phyloP scores from a whole-genome alignment of 2,329 filamentous ascomycete species.

The Pezicula rhizophila region DNA sequence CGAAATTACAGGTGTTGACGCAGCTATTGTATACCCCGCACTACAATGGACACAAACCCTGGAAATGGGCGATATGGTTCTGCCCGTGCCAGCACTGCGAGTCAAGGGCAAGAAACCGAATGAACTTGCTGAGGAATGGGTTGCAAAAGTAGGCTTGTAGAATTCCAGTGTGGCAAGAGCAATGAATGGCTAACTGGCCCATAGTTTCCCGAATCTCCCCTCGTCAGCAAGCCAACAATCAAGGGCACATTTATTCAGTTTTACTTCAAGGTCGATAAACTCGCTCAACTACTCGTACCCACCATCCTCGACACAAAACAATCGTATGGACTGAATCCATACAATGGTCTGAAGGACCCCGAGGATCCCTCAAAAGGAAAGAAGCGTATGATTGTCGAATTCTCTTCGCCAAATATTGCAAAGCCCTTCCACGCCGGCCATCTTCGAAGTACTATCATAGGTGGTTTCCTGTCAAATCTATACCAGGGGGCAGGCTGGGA shows the following conservation, averaged over 20 bases:
- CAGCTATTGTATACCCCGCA: constrained; percentile 65
- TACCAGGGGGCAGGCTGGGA: constrained; percentile 66
- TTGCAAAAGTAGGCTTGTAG: constrained; percentile 43
- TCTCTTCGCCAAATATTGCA: constrained; percentile 80
- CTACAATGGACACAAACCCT: constrained; percentile 73
- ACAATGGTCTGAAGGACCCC: constrained; percentile 55
- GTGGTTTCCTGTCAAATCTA: constrained; percentile 64
- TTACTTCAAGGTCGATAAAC: constrained; percentile 67
- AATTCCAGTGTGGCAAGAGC: not conserved
- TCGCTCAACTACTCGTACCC: constrained; percentile 62
- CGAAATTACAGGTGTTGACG: constrained; percentile 64
- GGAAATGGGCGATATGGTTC: constrained; percentile 76
- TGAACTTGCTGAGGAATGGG: constrained; percentile 57
- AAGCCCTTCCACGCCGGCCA: constrained; percentile 76
- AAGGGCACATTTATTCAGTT: constrained; percentile 69
- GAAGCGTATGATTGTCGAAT: constrained; percentile 64
- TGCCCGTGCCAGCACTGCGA: constrained; percentile 74
- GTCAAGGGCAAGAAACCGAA: constrained; percentile 65
- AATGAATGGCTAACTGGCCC: constrained; percentile 7
- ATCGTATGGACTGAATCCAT: constrained; percentile 59
- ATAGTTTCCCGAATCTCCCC: constrained; percentile 64
- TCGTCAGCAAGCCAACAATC: constrained; percentile 65
- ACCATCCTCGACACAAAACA: constrained; percentile 57
- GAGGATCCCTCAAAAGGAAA: constrained; percentile 44
- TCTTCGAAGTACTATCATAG: constrained; percentile 70